Base-by-base conservation (phyloP, 2,329 filamentous ascomycete species). In the Ophiocordyceps camponoti-floridani region DNA sequence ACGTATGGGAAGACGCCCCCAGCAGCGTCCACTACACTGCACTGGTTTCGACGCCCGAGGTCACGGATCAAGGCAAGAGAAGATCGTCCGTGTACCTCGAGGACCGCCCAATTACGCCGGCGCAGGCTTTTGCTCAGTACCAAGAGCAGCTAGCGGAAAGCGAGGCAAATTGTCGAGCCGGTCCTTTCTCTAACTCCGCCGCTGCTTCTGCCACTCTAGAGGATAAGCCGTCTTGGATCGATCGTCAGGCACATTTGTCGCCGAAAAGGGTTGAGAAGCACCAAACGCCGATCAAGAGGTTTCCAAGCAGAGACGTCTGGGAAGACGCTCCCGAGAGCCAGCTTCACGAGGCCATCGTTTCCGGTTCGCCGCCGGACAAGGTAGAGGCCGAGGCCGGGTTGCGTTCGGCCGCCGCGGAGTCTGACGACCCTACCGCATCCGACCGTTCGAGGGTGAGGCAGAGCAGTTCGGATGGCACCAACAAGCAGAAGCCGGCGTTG, bases 1-100 rank as follows among this genome's bases (percentile, higher is more conserved):
- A 98, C 58, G 77, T 96, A 38, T 98, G 91, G 91, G 91, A 98
- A 65, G 93, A 98, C 59, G 82, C 86, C 0, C 91, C 93, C 4
- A 82, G 79, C 56, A 94, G 87, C 62, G 70, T 85, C 44, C 79
- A 91, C 55, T 77, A 74, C 55, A 80, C 76, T 31, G 79, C 88
- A 3, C 87, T 84, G 47, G 89, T 96, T 8, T 84, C 82, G 3
- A 91, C 85, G 0, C 87, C 87, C 1, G 83, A 58, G 51, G 65
- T 57, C 50, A 61, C 48, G 47, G 64, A 59, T 28, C 55, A 54
- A 77, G 49, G 55, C 61, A 51, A 54, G 59, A 56, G 52, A 49
- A 56, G 55, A 47, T 57, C 55, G 18, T 54, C 55, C 6, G 52
- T 47, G 3, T 47, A 53, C n/a, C 47, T 49, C 18, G 54, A 52